Base-by-base conservation (phyloP, 2,329 filamentous ascomycete species). In the Orbilia brochopaga region DNA sequence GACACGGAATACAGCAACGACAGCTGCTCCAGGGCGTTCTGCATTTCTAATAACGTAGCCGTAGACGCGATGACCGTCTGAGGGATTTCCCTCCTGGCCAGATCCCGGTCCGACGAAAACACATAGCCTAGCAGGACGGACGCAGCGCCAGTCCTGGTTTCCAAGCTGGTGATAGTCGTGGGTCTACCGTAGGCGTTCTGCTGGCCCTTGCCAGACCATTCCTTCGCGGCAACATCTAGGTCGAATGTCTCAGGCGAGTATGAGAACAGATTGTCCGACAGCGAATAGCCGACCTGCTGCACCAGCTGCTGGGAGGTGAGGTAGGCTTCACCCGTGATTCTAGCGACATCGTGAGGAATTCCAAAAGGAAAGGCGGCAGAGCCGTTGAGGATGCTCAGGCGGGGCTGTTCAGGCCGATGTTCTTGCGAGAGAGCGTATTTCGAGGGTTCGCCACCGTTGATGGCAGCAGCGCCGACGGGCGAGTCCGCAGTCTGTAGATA, bases 181-280 rank as follows among this genome's bases (percentile, higher is more conserved):
- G 55, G 17, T 54, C 62, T 44, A 19, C 44, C 52, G 37, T 65
- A 87, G 74, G 89, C 87, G 82, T 99, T 99, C 79, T 84, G 83
- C 78, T 91, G 88, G 73, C 85, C 83, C 74, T 86, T 81, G 27
- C 82, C 80, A 55, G 86, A 84, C 94, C 94, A 99, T 75, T 86
- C 81, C 80, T 88, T 90, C 60, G 90, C 88, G 52, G 92, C 91
- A 73, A 88, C 81, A 79, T 97, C 93, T 74, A 99, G 85, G 79
- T 95, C 90, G 78, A 97, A 97, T 13, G 91, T 90, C 78, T 96
- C 90, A 27, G 92, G 91, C 1, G 93, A 97, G 83, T 96, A 97
- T 64, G 92, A 90, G 83, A 96, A 99, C 81, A 97, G 88, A 23
- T 61, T 65, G 83, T 97, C 92, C 64, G 93, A 97, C 73, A 99